Conservation (phyloP, 73 alveolate species). For the Stentor coeruleus region DNA sequence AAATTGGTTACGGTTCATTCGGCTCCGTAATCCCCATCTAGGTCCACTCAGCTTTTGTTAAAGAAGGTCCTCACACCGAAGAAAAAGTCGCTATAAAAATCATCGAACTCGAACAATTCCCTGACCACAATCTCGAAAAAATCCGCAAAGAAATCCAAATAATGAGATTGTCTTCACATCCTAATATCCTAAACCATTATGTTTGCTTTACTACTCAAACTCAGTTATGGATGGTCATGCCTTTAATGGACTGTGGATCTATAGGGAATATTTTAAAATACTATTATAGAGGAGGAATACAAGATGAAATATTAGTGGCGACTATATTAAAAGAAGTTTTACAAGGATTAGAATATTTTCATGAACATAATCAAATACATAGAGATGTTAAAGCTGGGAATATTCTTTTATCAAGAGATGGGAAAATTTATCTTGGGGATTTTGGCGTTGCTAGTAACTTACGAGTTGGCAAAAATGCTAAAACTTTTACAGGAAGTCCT, state of each 20-base stretch:
- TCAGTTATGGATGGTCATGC: constrained; percentile 44
- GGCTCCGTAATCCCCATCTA: too few species aligned
- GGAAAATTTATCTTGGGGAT: constrained; percentile 67
- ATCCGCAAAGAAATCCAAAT: constrained; percentile 32
- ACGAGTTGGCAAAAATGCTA: constrained; percentile 31
- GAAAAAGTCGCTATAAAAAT: constrained; percentile 33
- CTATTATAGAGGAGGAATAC: constrained; percentile 30
- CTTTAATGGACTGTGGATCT: constrained; percentile 44
- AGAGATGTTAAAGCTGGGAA: constrained; percentile 80
- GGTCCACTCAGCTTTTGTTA: constrained; percentile 19
- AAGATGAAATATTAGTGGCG: constrained; percentile 35
- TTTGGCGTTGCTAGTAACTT: constrained; percentile 52
- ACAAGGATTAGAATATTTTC: constrained; percentile 57
- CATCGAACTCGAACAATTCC: constrained; percentile 37
- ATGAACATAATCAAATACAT: constrained; percentile 70
- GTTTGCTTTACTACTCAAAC: constrained; percentile 22
- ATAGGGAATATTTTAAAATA: constrained; percentile 32
- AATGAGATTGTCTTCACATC: constrained; percentile 22
- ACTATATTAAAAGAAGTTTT: constrained; percentile 30
- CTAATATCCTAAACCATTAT: constrained; percentile 25
- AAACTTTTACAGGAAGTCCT: constrained; percentile 40
- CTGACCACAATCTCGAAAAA: constrained; percentile 37
- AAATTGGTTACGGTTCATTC: constrained; percentile 38
- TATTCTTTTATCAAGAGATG: constrained; percentile 55
- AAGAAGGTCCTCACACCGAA: constrained; percentile 26